Base-by-base conservation (phyloP, 1,139 yeast genomes). In the Barnettozyma hawaiiensis region DNA sequence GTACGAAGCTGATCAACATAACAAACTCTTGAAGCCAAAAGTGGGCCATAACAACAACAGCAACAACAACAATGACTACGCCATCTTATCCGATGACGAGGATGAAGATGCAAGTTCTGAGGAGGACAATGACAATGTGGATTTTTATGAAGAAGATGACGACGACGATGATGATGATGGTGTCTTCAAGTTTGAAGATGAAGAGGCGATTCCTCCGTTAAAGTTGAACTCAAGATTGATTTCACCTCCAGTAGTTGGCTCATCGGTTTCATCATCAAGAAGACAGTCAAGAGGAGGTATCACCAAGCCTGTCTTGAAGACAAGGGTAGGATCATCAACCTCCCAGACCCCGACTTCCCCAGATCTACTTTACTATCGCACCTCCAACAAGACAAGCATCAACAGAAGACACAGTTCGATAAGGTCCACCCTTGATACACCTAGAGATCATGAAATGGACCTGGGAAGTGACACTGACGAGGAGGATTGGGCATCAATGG, bases 401-500 rank as follows among this genome's bases (percentile, higher is more conserved):
- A 52, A 47, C 48, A 37, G 56, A 49, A 42, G 62, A 54, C 49
- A 58, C 45, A 45, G 52, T 42, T 47, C 56, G 12, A 50, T 54
- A 40, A 49, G 59, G 47, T 55, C 59, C 7, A 55, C 59, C 2
- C 32, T 54, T 16, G 44, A 46, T 24, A 37, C 44, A 2, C 46
- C 52, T 16, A 46, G 32, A 9, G 48, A 47, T 12, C 35, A 41
- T 11, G 48, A 37, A 7, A 39, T 31, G n/a, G 48, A 44, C 24
- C 35, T 38, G 12, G 47, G 44, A 28, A 47, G 49, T 6, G 81
- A 85, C 55, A 86, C 96, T 0, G 97, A 89, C 63, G 97, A 90
- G 59, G 97, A 89, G 61, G 97, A 89, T 63, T 89, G 97, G 97
- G 85, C 81, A 49, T 69, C 87, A 0, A 82, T 89, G 42, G 97